Base-by-base conservation (phyloP, 257 asterid genomes). In the Craterostigma plantagineum region DNA sequence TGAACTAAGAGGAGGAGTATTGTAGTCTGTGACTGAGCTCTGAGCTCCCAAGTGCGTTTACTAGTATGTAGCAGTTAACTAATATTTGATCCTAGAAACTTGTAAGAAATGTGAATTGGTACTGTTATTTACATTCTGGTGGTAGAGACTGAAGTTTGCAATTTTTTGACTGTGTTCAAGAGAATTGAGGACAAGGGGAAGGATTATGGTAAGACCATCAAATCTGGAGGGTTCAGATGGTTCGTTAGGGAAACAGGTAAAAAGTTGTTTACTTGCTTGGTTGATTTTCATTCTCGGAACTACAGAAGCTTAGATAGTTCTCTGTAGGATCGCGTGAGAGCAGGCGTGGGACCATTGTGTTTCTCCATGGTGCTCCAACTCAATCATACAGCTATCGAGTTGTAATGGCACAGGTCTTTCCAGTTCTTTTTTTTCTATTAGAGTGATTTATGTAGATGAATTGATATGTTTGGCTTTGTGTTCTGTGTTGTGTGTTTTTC, bases 331-430 rank as follows among this genome's bases (percentile, higher is more conserved):
- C 92, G 5, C 53, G 72, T n/a, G 62, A 60, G 37, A 74, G 83
- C 66, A 66, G 82, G 54, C 78, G 86, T 38, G 93, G 93, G 49
- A 82, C 95, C 17, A 54, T 87, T 55, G 64, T 87, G 33, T 87
- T 71, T 67, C 92, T 87, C 67, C 95, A 87, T 55, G 98, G 98
- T 35, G 95, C 98, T 63, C 98, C 98, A 54, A 69, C 98, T 16
- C 98, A 87, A 55, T 87, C 93, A 16, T 87, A 63, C 65, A 82
- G 98, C 66, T 87, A 87, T 59, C 79, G 98, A 38, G 84, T 71
- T 55, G 95, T 87, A 50, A 82, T 87, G 92, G 69, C 98, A 59
- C 86, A 81, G 97, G 97, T 86, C 42, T 55, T 46, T 23, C 54
- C 35, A 16, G 47, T 62, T 44, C 42, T 49, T 56, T 34, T 16